Evolutionary conservation across 2,329 filamentous ascomycete genomes (phyloP).

Genomic region (Penicillium janthinellum): DNA sequence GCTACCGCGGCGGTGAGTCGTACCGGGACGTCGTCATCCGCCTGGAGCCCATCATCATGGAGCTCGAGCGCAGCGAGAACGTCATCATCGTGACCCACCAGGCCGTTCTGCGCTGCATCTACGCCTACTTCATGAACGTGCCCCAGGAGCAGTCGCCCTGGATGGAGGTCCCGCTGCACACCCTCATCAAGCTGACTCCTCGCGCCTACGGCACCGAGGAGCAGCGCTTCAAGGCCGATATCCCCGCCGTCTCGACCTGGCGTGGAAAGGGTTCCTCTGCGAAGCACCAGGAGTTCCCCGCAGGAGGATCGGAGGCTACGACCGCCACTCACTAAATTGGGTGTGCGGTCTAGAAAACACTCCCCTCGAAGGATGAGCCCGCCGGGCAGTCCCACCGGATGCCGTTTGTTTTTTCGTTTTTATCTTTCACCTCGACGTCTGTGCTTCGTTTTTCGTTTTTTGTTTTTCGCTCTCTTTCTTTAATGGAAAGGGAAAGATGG

Average conservation of each 20-base stretch:
- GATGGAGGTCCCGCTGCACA: conserved; percentile 98
- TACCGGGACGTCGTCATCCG: conserved; percentile 97
- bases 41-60: conserved; percentile 99
- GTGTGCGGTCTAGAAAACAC: neutral
- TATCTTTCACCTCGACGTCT: neutral
- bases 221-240: conserved; percentile 82
- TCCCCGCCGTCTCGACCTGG: conserved; percentile 95
- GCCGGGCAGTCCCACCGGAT: neutral
- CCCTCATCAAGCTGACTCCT: conserved; percentile 92
- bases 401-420: neutral
- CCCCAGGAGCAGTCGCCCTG: conserved; percentile 90
- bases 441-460: neutral
- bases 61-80: conserved; percentile 92
- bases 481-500: neutral
- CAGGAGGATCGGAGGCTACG: conserved; percentile 20
- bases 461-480: neutral
- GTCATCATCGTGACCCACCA: conserved; percentile 98
- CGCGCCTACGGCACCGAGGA: conserved; percentile 92
- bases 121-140: conserved; percentile 98
- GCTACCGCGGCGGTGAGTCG: conserved; percentile 93
- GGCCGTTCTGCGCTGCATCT: conserved; percentile 94
- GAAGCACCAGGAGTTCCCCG: conserved; percentile 67
- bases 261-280: conserved; percentile 89
- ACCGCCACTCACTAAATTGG: neutral
- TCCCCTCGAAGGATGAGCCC: neutral